Evolutionary conservation across 345 rosid species (phyloP).

Genomic region (Salix viminalis): DNA sequence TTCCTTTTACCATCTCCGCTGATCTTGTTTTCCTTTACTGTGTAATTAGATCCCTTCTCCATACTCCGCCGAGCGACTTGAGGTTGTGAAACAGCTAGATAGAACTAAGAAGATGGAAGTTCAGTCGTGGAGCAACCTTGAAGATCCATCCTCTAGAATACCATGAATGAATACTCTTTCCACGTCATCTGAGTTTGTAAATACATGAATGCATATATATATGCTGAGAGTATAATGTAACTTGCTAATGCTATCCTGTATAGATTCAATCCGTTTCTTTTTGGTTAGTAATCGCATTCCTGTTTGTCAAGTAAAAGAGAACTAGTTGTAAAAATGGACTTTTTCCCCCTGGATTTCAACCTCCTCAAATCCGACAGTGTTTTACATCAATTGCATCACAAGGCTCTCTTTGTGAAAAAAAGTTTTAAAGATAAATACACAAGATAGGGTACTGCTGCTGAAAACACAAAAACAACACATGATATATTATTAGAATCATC

Average conservation of each 20-base stretch:
- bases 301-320: too few species aligned
- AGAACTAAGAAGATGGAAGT: constrained; percentile 56
- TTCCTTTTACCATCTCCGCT: constrained; percentile 1
- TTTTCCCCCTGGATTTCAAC: too few species aligned
- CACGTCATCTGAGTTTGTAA: neutral
- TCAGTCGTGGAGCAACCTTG: constrained; percentile 32
- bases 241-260: neutral
- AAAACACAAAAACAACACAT: too few species aligned
- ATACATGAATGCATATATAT: constrained; percentile 3
- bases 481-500: too few species aligned
- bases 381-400: too few species aligned
- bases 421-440: too few species aligned
- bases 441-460: too few species aligned
- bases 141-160: neutral
- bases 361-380: too few species aligned
- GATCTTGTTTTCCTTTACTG: constrained; percentile 4
- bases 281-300: neutral
- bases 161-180: neutral
- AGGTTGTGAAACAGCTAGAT: constrained; percentile 46
- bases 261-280: neutral
- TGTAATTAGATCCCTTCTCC: constrained; percentile 61
- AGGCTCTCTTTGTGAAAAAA: too few species aligned
- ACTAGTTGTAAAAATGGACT: neutral
- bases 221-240: neutral
- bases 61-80: constrained; percentile 48